Evolutionary conservation across 176 grass and related monocot species (phyloP), one percentile per base, ranked within the genome.

Genomic region (Phyllostachys edulis): DNA sequence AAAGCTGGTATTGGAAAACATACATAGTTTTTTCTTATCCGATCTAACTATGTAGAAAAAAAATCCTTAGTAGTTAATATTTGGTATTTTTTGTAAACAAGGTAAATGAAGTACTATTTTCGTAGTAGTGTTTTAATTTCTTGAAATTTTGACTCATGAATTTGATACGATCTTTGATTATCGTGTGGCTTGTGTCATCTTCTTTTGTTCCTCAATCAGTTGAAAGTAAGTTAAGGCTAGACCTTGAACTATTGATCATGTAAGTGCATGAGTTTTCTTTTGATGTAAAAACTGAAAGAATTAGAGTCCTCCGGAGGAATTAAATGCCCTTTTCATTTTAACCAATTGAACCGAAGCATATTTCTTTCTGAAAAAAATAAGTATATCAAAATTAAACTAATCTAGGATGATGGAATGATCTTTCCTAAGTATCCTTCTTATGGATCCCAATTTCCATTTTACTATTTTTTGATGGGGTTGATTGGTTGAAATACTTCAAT

Each of bases 401-500:
- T 76, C 16, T 67, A 57, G 5, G 60, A 81, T 68, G 8, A 75
- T 37, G 75, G 27, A 42, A 50, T 59, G 39, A 24, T 69, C 50
- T 68, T 56, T 47, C 20, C 38, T 7, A 4, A 7, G 54, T 67
- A 63, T 61, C 2, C 64, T 40, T 20, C 20, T 8, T 49, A 61
- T 38, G 26, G 32, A 7, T 4, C 39, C 39, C 1, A 10, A 42
- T 77, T 88, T 18, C 32, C 46, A 49, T 82, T 34, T 52, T 4
- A 29, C 17, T 78, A 5, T 71, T 77, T 87, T 51, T 63, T 2
- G 2, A 38, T 78, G 23, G 40, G 52, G 54, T 77, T 70, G 11
- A 70, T 80, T 40, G 52, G 54, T 77, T 70, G 11, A 70, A 85
- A 75, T 44, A 37, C 52, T 82, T 77, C 17, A 9, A 66, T 37